phyloP scores from a whole-genome alignment of 2,329 filamentous ascomycete genomes.

The Dothideomycetes sp. region DNA sequence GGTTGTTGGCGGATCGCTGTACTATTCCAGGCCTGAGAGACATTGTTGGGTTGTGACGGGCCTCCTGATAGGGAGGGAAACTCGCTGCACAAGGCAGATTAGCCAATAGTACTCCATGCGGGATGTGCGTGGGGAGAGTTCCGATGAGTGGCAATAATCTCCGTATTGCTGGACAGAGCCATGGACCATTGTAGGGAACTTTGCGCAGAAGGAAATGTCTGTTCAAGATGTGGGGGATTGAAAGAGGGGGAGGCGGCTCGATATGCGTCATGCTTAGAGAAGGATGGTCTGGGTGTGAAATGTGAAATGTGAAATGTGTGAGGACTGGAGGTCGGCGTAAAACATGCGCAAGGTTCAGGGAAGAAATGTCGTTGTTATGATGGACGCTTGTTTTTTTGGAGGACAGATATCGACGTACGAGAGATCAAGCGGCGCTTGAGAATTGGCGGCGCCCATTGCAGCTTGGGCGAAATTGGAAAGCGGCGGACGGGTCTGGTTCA shows the following conservation, averaged over 20 bases:
- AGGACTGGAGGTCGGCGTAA: no score
- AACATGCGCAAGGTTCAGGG: conserved; percentile 4
- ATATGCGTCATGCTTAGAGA: neutral
- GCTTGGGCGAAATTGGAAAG: conserved; percentile 12
- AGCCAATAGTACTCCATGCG: conserved; percentile 9
- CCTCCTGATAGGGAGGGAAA: conserved; percentile 51
- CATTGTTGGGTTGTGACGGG: conserved; percentile 40
- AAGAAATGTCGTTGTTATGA: conserved; percentile 1
- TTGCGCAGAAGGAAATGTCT: no score
- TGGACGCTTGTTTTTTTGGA: neutral
- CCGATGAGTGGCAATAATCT: neutral
- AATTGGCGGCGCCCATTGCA: conserved; percentile 8
- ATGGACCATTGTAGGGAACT: no score
- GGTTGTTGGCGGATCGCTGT: conserved; percentile 38
- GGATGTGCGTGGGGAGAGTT: neutral
- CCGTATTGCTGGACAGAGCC: no score
- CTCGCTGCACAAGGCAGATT: conserved; percentile 35
- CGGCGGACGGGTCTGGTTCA: conserved; percentile 9
- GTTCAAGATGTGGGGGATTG: no score
- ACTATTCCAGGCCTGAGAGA: conserved; percentile 45
- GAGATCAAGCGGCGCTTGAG: conserved; percentile 11
- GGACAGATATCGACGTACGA: conserved; percentile 9
- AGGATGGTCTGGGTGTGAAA: no score
- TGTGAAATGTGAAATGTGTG: no score
- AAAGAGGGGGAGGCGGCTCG: no score